These are phyloP conservation scores for Cryptosporidium felis DNA, from an alignment of 169 alveolate genomes.

Conservation along the genomic window DNA sequence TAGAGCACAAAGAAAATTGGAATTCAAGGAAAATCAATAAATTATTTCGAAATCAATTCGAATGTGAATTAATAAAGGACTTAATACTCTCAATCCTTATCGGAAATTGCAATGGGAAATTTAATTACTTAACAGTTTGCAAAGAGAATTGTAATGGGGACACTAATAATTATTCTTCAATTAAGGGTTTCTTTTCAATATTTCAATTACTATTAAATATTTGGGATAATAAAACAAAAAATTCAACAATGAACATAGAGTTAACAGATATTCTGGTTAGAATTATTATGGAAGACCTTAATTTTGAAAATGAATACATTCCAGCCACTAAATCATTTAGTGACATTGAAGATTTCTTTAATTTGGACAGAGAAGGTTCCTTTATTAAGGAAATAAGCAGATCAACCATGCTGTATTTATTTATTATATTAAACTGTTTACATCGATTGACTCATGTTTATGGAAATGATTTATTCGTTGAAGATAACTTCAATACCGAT, in stretches of 20 bases:
- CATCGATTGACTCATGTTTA: neutral
- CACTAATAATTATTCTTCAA: neutral
- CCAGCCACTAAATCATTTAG: neutral
- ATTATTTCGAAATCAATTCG: neutral
- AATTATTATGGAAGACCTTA: neutral
- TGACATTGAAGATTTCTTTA: neutral
- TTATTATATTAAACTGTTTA: neutral
- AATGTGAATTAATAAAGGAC: slow-evolving; percentile 31
- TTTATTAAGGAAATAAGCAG: neutral
- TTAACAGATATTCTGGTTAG: neutral
- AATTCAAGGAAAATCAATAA: neutral
- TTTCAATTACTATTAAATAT: slow-evolving; percentile 13
- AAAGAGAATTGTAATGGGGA: neutral
- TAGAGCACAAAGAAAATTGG: neutral
- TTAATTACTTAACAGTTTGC: neutral
- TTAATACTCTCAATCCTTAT: slow-evolving; percentile 2
- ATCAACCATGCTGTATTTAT: neutral
- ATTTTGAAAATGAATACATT: neutral
- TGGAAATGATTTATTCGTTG: neutral
- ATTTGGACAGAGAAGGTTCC: neutral
- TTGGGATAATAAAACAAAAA: neutral
- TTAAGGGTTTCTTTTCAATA: slow-evolving; percentile 46
- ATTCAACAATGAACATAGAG: neutral
- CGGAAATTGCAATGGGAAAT: neutral
- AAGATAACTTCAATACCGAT: neutral